Base-by-base conservation (phyloP, 257 asterid species). In the Fraxinus americana region DNA sequence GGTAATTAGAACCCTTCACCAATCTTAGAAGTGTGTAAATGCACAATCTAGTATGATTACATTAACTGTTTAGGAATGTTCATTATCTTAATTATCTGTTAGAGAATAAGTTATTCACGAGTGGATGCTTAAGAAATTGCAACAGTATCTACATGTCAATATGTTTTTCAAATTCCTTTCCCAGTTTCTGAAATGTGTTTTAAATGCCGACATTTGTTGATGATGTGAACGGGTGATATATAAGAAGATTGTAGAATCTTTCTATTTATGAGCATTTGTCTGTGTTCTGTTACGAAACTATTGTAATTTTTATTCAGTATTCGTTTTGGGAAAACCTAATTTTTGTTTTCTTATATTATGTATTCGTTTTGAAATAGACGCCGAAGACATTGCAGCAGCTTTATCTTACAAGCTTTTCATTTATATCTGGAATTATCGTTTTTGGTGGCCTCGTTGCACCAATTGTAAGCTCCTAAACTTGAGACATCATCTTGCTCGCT, bases 361-460 rank as follows among this genome's bases (percentile, higher is more conserved):
- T 21, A 57, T 52, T 79, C 78, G 36, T 73, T 72, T 86, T 80
- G 71, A 61, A 74, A 76, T 82, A 94, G 98, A 95, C 94, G 0
- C 97, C 91, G 4, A 95, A 83, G 91, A 86, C 94, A 4, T 80
- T 95, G 88, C 90, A 90, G 86, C 97, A 93, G 89, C 96, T 93
- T 72, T 93, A 93, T 78, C 77, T 90, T 71, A 90, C 97, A 57
- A 93, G 99, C 87, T 93, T 95, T 87, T 75, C 94, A 61, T 88
- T 91, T 75, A 82, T 91, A 75, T 88, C 93, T 67, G 99, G 97
- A 80, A 89, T 93, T 74, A 93, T 95, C 43, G 81, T 93, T 17
- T 91, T 93, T 16, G 98, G 99, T 12, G 97, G 99, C 70, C 88
- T 95, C 16, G 75, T 95, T 82, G 97, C 99, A 73, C 99, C 99